These are phyloP conservation scores for Phyllosticta citrichinensis DNA, from an alignment of 2,329 filamentous ascomycete species.

Conservation along the genomic window DNA sequence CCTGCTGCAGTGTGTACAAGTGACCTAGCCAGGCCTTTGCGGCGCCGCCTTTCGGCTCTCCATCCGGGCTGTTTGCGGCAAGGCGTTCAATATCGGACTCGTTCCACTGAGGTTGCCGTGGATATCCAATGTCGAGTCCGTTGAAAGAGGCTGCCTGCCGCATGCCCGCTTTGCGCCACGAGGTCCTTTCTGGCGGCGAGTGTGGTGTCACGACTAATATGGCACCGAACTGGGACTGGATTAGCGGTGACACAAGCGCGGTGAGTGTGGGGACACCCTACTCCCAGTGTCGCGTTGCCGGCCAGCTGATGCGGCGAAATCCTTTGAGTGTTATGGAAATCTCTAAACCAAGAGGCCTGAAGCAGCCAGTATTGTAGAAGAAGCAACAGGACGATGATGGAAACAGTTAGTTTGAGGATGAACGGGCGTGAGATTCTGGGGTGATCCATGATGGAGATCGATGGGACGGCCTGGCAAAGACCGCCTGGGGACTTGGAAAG, in stretches of 20 bases:
- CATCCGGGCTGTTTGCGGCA: neutral
- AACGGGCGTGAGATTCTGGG: neutral
- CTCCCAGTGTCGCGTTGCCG: neutral
- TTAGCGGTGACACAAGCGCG: neutral
- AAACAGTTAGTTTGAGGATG: neutral
- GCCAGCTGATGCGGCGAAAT: neutral
- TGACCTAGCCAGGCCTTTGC: constrained; percentile 7
- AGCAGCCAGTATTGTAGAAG: neutral
- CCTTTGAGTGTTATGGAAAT: neutral
- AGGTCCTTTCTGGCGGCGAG: neutral
- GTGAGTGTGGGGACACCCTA: neutral
- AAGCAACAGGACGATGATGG: neutral
- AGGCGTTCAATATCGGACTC: neutral
- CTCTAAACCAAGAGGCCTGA: neutral
- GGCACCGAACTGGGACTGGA: constrained; percentile 1
- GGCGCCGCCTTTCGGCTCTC: neutral
- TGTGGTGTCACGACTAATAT: constrained; percentile 7
- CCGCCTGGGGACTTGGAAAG: neutral
- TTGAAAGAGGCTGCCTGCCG: constrained; percentile 4
- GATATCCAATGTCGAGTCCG: constrained; percentile 6
- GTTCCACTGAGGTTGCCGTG: neutral
- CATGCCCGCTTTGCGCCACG: constrained; percentile 8
- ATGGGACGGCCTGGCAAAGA: neutral
- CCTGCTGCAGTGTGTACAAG: constrained; percentile 3
- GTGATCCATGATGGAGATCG: neutral